Evolutionary conservation across 768 basidiomycete species (phyloP).

Genomic region (Serpula lacrymans): DNA sequence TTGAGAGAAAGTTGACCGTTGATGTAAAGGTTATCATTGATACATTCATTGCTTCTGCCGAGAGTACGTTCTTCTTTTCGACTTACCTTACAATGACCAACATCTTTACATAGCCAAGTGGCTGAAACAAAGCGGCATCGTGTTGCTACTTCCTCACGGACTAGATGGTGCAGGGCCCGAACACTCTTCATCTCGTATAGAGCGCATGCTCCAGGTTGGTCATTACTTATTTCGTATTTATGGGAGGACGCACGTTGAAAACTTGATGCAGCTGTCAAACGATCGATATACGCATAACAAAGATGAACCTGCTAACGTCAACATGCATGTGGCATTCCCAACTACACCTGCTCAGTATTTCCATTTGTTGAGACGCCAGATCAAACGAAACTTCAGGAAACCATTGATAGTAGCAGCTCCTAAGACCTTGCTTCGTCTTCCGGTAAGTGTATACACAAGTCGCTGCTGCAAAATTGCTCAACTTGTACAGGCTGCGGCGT

Average conservation of each 20-base stretch:
- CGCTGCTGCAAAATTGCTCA: too few species aligned
- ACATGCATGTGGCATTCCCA: constrained; percentile 82
- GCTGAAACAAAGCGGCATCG: constrained; percentile 87
- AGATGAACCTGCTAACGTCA: constrained; percentile 50
- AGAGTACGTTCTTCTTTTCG: constrained; percentile 51
- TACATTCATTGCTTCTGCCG: constrained; percentile 79
- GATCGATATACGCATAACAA: constrained; percentile 48
- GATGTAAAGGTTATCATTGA: constrained; percentile 74
- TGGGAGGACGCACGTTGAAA: neutral
- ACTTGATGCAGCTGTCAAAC: constrained; percentile 60
- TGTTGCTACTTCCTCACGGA: constrained; percentile 84
- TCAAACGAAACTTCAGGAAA: constrained; percentile 81
- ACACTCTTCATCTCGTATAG: constrained; percentile 85
- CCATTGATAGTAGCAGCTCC: constrained; percentile 84
- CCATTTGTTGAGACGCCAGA: constrained; percentile 86
- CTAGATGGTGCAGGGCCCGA: constrained; percentile 92
- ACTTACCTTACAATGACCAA: neutral
- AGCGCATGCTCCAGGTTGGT: constrained; percentile 83
- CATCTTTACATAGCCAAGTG: constrained; percentile 68
- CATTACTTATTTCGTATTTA: neutral
- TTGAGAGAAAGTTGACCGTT: neutral
- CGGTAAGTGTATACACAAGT: constrained; percentile 46
- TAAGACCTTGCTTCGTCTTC: constrained; percentile 74
- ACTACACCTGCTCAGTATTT: constrained; percentile 92
- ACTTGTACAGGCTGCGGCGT: constrained; percentile 63